These are phyloP conservation scores for Candida montana DNA, from an alignment of 805 yeast genomes.

Conservation along the genomic window DNA sequence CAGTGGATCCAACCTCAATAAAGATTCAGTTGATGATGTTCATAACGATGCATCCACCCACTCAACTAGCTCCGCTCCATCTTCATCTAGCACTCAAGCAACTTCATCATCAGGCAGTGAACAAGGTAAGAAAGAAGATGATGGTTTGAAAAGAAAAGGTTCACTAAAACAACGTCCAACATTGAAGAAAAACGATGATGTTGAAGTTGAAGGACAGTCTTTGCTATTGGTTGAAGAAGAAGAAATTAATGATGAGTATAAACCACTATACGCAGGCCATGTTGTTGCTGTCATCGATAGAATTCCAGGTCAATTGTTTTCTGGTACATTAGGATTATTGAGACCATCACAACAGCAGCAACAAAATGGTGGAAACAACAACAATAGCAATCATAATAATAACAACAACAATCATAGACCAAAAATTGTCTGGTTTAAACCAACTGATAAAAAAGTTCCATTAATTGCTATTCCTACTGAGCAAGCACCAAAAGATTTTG, in stretches of 20 bases:
- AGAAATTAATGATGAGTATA: conserved; percentile 86
- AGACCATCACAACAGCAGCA: conserved; percentile 87
- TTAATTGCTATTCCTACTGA: conserved; percentile 97
- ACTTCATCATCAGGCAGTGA: not conserved
- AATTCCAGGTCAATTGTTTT: conserved; percentile 92
- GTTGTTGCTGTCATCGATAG: conserved; percentile 97
- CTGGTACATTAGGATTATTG: conserved; percentile 88
- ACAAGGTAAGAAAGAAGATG: conserved; percentile 17
- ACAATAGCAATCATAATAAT: conserved; percentile 16
- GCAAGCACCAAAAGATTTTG: conserved; percentile 94
- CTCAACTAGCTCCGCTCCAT: conserved; percentile 15
- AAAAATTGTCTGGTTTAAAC: conserved; percentile 98
- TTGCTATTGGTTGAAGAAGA: conserved; percentile 89
- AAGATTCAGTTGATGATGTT: conserved; percentile 63
- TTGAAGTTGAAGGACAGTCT: conserved; percentile 97
- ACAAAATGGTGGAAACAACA: conserved; percentile 6
- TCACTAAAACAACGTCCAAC: conserved; percentile 93
- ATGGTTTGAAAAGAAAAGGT: conserved; percentile 67
- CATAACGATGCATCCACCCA: conserved; percentile 76
- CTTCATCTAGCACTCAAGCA: conserved; percentile 1
- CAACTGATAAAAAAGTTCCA: conserved; percentile 96
- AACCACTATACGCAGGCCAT: conserved; percentile 96
- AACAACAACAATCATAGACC: conserved; percentile 44
- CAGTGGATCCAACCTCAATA: conserved; percentile 38
- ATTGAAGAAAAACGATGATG: conserved; percentile 96